These are phyloP conservation scores for Candida glucosophila DNA, from an alignment of 1,139 yeast genomes.

Conservation along the genomic window DNA sequence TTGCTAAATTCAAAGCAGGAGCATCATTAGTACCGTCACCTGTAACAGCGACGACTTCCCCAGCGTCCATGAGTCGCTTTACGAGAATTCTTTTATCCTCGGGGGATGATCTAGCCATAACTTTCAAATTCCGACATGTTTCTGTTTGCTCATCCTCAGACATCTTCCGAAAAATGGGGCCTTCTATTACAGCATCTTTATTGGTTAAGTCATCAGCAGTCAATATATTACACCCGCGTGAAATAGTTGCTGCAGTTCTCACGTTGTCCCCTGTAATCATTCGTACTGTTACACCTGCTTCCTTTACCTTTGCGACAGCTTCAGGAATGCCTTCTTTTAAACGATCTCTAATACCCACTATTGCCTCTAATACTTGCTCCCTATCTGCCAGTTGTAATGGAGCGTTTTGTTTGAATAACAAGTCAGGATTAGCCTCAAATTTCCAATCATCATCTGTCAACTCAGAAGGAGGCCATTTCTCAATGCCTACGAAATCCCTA, in stretches of 20 bases:
- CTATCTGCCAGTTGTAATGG: constrained; percentile 11
- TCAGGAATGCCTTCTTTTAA: constrained; percentile 82
- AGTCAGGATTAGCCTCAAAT: constrained; percentile 39
- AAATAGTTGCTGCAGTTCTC: constrained; percentile 84
- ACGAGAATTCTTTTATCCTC: constrained; percentile 88
- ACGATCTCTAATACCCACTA: constrained; percentile 94
- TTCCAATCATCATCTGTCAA: constrained; percentile 18
- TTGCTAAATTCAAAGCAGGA: constrained; percentile 87
- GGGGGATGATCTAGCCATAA: constrained; percentile 90
- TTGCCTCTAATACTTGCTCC: constrained; percentile 47
- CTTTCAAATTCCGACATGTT: constrained; percentile 66
- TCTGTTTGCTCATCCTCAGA: constrained; percentile 45
- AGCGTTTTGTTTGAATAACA: constrained; percentile 23
- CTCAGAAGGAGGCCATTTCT: constrained; percentile 60
- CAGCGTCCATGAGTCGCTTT: constrained; percentile 66
- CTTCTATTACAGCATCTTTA: constrained; percentile 75
- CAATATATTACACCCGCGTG: constrained; percentile 76
- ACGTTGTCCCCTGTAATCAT: constrained; percentile 98
- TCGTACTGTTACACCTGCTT: constrained; percentile 89
- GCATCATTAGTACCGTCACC: constrained; percentile 98
- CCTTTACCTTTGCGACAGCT: constrained; percentile 77
- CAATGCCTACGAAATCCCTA: constrained; percentile 45
- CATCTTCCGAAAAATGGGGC: constrained; percentile 76
- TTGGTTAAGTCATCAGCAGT: constrained; percentile 43
- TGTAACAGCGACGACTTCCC: constrained; percentile 96